These are phyloP conservation scores for Backusella liffmaniae DNA, from an alignment of 192 early-diverging fungal genomes.

Conservation along the genomic window DNA sequence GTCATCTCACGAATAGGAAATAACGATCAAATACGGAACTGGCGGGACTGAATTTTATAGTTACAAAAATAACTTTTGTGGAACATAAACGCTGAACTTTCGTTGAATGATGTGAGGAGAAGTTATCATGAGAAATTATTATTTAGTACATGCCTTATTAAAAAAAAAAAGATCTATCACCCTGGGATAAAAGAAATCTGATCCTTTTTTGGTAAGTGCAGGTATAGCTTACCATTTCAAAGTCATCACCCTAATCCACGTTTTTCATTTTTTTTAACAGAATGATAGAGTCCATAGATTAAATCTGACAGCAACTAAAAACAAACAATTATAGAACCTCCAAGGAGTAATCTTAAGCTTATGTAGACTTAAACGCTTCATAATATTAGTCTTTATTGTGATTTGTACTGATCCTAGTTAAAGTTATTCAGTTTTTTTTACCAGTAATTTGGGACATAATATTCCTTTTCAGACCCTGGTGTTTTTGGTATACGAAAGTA, in stretches of 20 bases:
- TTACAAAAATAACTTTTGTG: conserved; percentile 8
- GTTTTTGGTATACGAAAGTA: neutral
- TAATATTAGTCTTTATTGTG: neutral
- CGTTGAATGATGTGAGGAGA: neutral
- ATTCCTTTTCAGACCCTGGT: neutral
- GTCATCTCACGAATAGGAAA: conserved; percentile 6
- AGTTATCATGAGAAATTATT: conserved; percentile 8
- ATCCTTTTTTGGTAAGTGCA: neutral
- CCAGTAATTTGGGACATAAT: neutral
- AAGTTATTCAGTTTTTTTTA: neutral
- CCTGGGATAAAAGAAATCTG: neutral
- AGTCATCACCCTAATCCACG: conserved; percentile 3
- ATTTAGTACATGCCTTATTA: conserved; percentile 6
- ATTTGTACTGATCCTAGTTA: neutral
- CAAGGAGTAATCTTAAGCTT: neutral
- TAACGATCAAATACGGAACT: neutral
- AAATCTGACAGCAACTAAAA: conserved; percentile 1
- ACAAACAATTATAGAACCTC: neutral
- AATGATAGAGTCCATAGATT: neutral
- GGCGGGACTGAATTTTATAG: neutral
- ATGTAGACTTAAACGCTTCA: neutral
- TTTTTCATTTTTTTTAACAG: conserved; percentile 5
- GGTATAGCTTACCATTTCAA: neutral
- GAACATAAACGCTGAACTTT: neutral
- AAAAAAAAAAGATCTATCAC: neutral